Evolutionary conservation across 2,329 filamentous ascomycete species (phyloP).

Genomic region (Talaromyces albobiverticillius): DNA sequence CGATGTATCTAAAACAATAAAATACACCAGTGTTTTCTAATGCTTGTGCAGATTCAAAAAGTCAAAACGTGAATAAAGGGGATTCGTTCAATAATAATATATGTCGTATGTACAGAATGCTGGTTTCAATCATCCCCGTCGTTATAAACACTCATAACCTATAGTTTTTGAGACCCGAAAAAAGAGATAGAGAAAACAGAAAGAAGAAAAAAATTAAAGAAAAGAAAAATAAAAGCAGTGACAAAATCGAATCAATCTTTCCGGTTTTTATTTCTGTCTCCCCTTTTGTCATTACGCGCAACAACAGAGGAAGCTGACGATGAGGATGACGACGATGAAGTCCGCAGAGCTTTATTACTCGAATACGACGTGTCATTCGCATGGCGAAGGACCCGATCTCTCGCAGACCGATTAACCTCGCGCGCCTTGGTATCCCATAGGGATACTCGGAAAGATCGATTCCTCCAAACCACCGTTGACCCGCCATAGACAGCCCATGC

Average conservation of each 20-base stretch:
- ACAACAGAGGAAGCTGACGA: slow-evolving; percentile 1
- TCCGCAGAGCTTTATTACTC: slow-evolving; percentile 4
- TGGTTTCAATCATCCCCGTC: not conserved
- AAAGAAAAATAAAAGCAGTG: slow-evolving; percentile 15
- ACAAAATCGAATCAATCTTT: slow-evolving; percentile 5
- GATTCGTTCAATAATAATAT: slow-evolving; percentile 16
- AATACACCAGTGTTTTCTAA: not conserved
- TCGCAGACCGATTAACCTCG: slow-evolving; percentile 44
- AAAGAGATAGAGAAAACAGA: too few species aligned
- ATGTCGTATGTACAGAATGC: not conserved
- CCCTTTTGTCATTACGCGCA: not conserved
- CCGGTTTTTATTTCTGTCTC: slow-evolving; percentile 7
- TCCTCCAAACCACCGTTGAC: slow-evolving; percentile 82
- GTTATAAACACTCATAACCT: slow-evolving; percentile 6
- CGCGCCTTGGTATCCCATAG: slow-evolving; percentile 75
- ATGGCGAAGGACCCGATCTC: not conserved
- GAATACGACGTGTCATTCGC: slow-evolving; percentile 24
- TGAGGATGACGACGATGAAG: slow-evolving; percentile 7
- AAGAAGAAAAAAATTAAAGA: not conserved
- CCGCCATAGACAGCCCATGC: slow-evolving; percentile 85
- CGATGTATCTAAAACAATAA: not conserved
- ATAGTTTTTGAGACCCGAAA: not conserved
- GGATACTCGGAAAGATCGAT: slow-evolving; percentile 74
- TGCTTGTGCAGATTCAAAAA: not conserved
- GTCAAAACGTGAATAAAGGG: not conserved